Base-by-base conservation (phyloP, 2,329 filamentous ascomycete species). In the Chrysoporthe puriensis region DNA sequence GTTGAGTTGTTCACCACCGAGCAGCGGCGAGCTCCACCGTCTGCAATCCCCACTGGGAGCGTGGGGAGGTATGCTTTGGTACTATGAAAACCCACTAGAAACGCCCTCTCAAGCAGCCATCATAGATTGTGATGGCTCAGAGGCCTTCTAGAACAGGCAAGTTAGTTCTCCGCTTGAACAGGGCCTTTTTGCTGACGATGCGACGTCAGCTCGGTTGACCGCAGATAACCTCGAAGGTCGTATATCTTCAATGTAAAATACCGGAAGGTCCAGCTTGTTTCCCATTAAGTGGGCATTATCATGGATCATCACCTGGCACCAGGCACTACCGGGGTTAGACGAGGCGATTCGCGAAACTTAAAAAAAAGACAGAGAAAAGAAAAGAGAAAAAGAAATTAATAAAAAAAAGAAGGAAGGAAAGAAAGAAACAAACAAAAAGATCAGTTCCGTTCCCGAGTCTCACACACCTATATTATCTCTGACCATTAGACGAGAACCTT, bases 81-180 rank as follows among this genome's bases (percentile, higher is more conserved):
- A 9, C n/a, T 13, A 26, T 9, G 36, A 6, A n/a, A n/a, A 3
- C 40, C 36, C 57, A 14, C 8, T 9, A 13, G 4, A 42, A 59
- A 13, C 34, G 34, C 32, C 11, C n/a, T 59, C 40, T 36, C 36
- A 21, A 16, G 18, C 18, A 18, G 21, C 32, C 57, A 43, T 26
- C 13, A 43, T 16, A 40, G 11, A 36, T 26, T 36, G 40, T 16
- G 57, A 34, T 40, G 6, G 57, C n/a, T 21, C 57, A 60, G 11
- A 40, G 57, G 18, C 57, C 57, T 60, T 60, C 57, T 40, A 42
- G 57, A 60, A 60, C 40, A 26, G 40, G 57, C 40, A 60, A 60
- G 57, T 13, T 13, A 32, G 3, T 34, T 11, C 50, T 54, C 50
- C 50, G 50, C 50, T 34, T 13, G 13, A 34, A 16, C 26, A 54